These are phyloP conservation scores for Pichia paraexigua DNA, from an alignment of 805 yeast genomes.

Conservation along the genomic window DNA sequence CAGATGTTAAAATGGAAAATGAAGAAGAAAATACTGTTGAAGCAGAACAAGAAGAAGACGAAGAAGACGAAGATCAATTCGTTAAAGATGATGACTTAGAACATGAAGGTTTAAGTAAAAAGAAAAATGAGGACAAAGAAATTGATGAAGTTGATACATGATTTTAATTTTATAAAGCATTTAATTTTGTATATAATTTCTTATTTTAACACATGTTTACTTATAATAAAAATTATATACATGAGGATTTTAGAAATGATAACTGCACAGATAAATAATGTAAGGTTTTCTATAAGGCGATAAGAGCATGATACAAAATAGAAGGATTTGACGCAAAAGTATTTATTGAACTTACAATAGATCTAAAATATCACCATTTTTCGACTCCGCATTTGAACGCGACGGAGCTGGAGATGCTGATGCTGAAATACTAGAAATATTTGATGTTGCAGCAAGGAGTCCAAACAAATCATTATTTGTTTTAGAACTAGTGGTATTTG, in stretches of 20 bases:
- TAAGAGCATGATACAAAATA: background rate
- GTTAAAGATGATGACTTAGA: conserved; percentile 23
- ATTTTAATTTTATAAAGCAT: background rate
- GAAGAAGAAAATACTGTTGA: conserved; percentile 11
- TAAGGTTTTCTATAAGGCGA: background rate
- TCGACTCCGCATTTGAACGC: background rate
- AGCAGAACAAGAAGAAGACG: conserved; percentile 19
- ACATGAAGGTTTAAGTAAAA: conserved; percentile 17
- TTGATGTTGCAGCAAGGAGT: background rate
- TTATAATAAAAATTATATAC: background rate
- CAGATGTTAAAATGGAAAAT: conserved; percentile 11
- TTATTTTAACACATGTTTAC: background rate
- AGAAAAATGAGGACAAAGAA: conserved; percentile 18
- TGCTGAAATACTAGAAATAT: background rate
- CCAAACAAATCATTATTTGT: conserved; percentile 15
- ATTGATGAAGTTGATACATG: conserved; percentile 17
- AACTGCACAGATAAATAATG: background rate
- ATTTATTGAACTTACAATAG: conserved; percentile 1
- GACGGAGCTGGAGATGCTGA: background rate
- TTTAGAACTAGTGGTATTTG: conserved; percentile 18
- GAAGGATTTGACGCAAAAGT: background rate
- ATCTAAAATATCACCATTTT: conserved; percentile 9
- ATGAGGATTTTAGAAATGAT: background rate
- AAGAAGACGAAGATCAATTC: conserved; percentile 16
- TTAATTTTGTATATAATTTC: background rate